phyloP scores from a whole-genome alignment of 768 basidiomycete species.

The Mycena galericulata region DNA sequence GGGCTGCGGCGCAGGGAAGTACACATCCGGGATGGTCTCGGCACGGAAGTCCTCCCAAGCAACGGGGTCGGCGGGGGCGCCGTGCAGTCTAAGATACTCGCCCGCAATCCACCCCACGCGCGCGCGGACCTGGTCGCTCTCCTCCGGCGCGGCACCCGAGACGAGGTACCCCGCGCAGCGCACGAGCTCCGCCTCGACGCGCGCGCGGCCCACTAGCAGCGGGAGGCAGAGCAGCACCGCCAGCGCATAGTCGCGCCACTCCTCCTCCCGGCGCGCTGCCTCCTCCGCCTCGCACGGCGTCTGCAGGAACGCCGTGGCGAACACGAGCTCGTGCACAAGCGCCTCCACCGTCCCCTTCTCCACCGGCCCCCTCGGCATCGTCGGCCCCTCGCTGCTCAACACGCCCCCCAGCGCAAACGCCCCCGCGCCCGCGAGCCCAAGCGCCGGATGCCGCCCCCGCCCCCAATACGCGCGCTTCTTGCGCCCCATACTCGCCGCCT shows the following conservation, averaged over 20 bases:
- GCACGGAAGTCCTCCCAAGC: slow-evolving; percentile 71
- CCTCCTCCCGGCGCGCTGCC: slow-evolving; percentile 38
- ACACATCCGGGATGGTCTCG: slow-evolving; percentile 61
- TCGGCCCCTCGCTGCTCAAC: neutral
- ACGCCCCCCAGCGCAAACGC: slow-evolving; percentile 9
- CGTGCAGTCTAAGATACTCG: slow-evolving; percentile 73
- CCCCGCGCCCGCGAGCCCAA: slow-evolving; percentile 42
- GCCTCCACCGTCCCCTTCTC: slow-evolving; percentile 83
- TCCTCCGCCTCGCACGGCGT: slow-evolving; percentile 30
- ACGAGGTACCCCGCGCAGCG: slow-evolving; percentile 76
- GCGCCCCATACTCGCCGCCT: slow-evolving; percentile 36
- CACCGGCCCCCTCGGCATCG: slow-evolving; percentile 44
- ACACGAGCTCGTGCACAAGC: slow-evolving; percentile 83
- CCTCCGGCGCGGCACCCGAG: slow-evolving; percentile 62
- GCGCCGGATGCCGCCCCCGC: slow-evolving; percentile 68
- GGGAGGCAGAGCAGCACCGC: slow-evolving; percentile 74
- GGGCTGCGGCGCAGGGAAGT: slow-evolving; percentile 40
- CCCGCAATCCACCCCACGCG: slow-evolving; percentile 74
- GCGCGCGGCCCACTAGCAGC: slow-evolving; percentile 59
- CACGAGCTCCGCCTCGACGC: slow-evolving; percentile 78
- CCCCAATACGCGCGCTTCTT: slow-evolving; percentile 54
- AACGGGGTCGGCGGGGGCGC: slow-evolving; percentile 58
- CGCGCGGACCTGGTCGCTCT: slow-evolving; percentile 46
- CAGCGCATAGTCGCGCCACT: slow-evolving; percentile 75
- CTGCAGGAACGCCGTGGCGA: slow-evolving; percentile 74